Evolutionary conservation across 2,329 filamentous ascomycete genomes (phyloP).

Genomic region (Pestalotiopsis fici): DNA sequence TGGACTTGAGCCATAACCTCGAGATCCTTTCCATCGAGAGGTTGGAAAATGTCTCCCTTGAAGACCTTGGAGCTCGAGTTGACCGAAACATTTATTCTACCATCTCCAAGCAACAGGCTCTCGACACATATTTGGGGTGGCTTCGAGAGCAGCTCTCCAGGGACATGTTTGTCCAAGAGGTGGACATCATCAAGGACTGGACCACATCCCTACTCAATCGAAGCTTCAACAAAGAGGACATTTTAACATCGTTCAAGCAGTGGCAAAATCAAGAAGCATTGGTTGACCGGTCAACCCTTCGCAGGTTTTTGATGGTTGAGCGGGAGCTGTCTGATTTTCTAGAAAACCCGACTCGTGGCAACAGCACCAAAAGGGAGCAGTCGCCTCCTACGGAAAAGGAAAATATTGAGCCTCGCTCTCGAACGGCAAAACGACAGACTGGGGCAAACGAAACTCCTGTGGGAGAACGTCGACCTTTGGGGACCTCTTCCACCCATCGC

Average conservation of each 20-base stretch:
- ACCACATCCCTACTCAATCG: slow-evolving; percentile 17
- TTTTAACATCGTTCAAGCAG: slow-evolving; percentile 19
- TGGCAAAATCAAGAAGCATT: slow-evolving; percentile 21
- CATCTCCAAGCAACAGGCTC: slow-evolving; percentile 12
- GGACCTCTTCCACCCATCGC: not conserved
- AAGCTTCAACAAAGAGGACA: slow-evolving; percentile 15
- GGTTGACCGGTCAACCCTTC: slow-evolving; percentile 22
- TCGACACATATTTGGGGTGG: slow-evolving; percentile 24
- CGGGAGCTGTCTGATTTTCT: slow-evolving; percentile 21
- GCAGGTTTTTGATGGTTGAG: slow-evolving; percentile 26
- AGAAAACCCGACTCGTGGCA: not conserved
- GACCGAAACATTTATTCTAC: not conserved
- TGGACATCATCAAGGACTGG: slow-evolving; percentile 19
- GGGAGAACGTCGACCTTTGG: not conserved
- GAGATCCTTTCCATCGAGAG: slow-evolving; percentile 8
- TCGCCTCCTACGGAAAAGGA: not conserved
- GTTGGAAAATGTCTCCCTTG: slow-evolving; percentile 15
- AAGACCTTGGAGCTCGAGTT: slow-evolving; percentile 17
- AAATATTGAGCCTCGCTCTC: not conserved
- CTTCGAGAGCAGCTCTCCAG: slow-evolving; percentile 25
- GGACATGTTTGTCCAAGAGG: slow-evolving; percentile 18
- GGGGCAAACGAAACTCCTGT: slow-evolving; percentile 11
- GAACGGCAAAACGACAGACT: not conserved
- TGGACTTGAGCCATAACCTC: slow-evolving; percentile 16
- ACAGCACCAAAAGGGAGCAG: not conserved